Base-by-base conservation (phyloP, 805 yeast genomes). In the Ascoidea rubescens region DNA sequence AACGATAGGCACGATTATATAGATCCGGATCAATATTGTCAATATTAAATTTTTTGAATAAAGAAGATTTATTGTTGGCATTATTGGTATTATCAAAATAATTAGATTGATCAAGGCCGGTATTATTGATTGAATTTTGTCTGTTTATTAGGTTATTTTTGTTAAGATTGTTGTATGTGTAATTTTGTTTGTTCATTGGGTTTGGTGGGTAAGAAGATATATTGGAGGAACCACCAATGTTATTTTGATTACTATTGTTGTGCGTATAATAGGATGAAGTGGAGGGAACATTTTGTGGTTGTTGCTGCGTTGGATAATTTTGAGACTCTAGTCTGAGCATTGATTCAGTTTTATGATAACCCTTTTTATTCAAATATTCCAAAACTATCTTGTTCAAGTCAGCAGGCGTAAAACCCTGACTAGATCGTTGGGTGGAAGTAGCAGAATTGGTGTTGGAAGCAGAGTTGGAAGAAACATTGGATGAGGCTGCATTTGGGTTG, bases 281-380 rank as follows among this genome's bases (percentile, higher is more conserved):
- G 42, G 30, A 17, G 14, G 50, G 56, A 28, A 33, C 46, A 16
- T 52, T 55, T 53, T 31, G 56, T 53, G 50, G 58, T 60, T 43
- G 63, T 56, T 37, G 8, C 14, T 37, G 54, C 16, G 52, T 48
- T 5, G 49, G 47, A 1, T 72, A 70, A 59, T 66, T 74, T 5
- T 53, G 54, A 46, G 54, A 50, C 64, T 93, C 99, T 55, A 89
- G 79, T 56, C 99, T 78, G 50, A 93, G 74, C 83, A 90, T 87
- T 2, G 96, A 89, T 65, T 93, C 99, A 0, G 99, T 91, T 58
- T 84, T 80, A 59, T 86, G 90, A 62, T 88, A 93, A 2, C 99
- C 99, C 65, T 90, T 89, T 62, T 93, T 91, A 64, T 82, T 85
- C 58, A 93, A 74, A 60, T 91, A 93, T 60, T 93, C 99, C 60